phyloP scores from a whole-genome alignment of 2,329 filamentous ascomycete genomes.

The Fusarium sp. region DNA sequence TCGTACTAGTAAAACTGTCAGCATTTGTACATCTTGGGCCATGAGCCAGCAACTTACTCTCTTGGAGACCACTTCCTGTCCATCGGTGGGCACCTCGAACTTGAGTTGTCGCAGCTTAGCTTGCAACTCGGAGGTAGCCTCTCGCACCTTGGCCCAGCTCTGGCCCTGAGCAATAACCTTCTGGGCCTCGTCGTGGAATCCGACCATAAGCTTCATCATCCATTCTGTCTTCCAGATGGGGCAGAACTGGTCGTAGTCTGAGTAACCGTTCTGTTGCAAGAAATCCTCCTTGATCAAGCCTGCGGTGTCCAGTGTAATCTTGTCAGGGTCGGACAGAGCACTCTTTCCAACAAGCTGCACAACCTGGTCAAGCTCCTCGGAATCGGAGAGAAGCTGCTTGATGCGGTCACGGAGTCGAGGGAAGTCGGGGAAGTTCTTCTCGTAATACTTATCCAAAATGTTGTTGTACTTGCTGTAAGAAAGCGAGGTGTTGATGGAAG shows the following conservation, averaged over 20 bases:
- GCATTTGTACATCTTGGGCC: conserved; percentile 37
- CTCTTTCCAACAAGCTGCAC: conserved; percentile 99
- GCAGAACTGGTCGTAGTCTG: conserved; percentile 99
- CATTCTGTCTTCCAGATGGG: conserved; percentile 99
- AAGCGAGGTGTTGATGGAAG: conserved; percentile 93
- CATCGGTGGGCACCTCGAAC: conserved; percentile 92
- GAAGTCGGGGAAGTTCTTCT: conserved; percentile 94
- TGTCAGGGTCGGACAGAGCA: conserved; percentile 94
- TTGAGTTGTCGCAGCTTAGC: conserved; percentile 90
- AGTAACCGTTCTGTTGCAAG: conserved; percentile 98
- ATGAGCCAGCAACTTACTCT: conserved; percentile 72
- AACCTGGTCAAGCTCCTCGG: conserved; percentile 97
- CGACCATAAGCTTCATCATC: conserved; percentile 99
- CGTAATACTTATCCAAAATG: conserved; percentile 92
- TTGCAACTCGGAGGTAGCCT: conserved; percentile 90
- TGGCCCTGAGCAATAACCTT: conserved; percentile 94
- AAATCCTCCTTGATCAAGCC: conserved; percentile 97
- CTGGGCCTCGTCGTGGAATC: conserved; percentile 96
- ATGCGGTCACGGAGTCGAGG: conserved; percentile 92
- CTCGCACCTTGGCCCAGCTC: conserved; percentile 92
- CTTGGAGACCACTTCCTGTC: conserved; percentile 83
- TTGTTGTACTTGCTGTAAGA: conserved; percentile 98
- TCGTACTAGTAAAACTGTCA: conserved; percentile 78
- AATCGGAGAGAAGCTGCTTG: conserved; percentile 92
- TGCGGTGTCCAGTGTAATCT: conserved; percentile 96